These are phyloP conservation scores for Fraxinus platypoda DNA, from an alignment of 305 asterid genomes.

Conservation along the genomic window DNA sequence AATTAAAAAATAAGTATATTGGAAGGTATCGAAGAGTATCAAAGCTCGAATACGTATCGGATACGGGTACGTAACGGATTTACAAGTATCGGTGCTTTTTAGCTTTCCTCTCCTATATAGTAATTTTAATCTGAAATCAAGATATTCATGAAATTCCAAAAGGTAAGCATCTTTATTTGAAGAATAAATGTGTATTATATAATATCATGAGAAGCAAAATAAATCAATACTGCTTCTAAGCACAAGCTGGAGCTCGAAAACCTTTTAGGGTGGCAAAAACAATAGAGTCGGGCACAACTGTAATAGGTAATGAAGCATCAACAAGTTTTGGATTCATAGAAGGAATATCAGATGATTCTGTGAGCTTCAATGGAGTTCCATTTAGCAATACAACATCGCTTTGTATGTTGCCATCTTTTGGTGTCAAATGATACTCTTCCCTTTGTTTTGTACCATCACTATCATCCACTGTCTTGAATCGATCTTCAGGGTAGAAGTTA, in stretches of 20 bases:
- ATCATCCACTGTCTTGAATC: not conserved
- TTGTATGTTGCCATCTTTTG: conserved; percentile 57
- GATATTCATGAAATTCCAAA: not conserved
- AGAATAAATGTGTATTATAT: not conserved
- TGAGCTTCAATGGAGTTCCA: conserved; percentile 60
- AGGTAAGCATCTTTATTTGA: not conserved
- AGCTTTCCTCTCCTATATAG: not conserved
- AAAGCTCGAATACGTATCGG: too few species aligned
- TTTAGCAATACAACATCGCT: conserved; percentile 65
- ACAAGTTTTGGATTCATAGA: conserved; percentile 45
- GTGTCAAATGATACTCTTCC: conserved; percentile 76
- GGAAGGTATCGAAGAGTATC: too few species aligned
- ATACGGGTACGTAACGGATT: too few species aligned
- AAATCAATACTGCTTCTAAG: conserved; percentile 19
- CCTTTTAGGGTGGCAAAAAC: conserved; percentile 51
- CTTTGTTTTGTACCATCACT: conserved; percentile 24
- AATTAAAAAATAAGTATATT: too few species aligned
- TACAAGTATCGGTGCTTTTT: too few species aligned
- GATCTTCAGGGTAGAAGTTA: conserved; percentile 21
- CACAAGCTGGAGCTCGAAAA: conserved; percentile 68
- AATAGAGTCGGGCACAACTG: conserved; percentile 49
- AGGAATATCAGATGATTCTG: conserved; percentile 53
- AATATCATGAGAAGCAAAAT: not conserved
- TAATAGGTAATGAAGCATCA: conserved; percentile 42
- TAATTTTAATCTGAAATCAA: not conserved